Evolutionary conservation across 1,139 yeast genomes (phyloP).

Genomic region (Debaryomyces sp.): DNA sequence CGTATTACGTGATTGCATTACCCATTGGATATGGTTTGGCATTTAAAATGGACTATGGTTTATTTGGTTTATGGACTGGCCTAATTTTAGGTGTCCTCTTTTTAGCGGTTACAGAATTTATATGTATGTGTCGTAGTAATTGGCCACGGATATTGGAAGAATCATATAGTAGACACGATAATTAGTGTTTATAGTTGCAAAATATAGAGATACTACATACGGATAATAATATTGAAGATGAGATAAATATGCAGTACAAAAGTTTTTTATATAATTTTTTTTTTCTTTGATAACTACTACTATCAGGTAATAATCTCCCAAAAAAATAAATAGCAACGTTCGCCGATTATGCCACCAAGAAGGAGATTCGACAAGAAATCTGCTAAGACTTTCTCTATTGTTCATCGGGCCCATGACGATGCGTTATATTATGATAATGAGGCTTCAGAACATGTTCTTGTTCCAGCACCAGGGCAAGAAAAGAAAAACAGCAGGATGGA

Average conservation of each 20-base stretch:
- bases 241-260: conserved; percentile 5
- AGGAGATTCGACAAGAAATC: conserved; percentile 66
- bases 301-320: neutral
- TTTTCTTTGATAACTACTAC: neutral
- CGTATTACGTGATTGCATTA: conserved; percentile 33
- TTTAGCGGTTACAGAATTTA: conserved; percentile 34
- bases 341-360: conserved; percentile 32
- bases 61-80: conserved; percentile 46
- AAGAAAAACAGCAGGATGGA: conserved; percentile 27
- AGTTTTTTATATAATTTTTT: conserved; percentile 7
- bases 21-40: conserved; percentile 34
- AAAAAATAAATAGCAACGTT: neutral
- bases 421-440: conserved; percentile 80
- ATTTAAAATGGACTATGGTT: conserved; percentile 24
- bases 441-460: conserved; percentile 79
- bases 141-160: conserved; percentile 32
- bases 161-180: conserved; percentile 12
- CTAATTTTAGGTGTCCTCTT: conserved; percentile 39
- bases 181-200: conserved; percentile 1
- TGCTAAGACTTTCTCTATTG: conserved; percentile 78
- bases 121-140: conserved; percentile 32
- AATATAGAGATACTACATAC: neutral
- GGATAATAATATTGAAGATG: neutral
- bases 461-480: conserved; percentile 52
- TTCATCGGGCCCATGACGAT: conserved; percentile 92